These are phyloP conservation scores for Schizophyllum amplum DNA, from an alignment of 1,284 basidiomycete species.

Conservation along the genomic window DNA sequence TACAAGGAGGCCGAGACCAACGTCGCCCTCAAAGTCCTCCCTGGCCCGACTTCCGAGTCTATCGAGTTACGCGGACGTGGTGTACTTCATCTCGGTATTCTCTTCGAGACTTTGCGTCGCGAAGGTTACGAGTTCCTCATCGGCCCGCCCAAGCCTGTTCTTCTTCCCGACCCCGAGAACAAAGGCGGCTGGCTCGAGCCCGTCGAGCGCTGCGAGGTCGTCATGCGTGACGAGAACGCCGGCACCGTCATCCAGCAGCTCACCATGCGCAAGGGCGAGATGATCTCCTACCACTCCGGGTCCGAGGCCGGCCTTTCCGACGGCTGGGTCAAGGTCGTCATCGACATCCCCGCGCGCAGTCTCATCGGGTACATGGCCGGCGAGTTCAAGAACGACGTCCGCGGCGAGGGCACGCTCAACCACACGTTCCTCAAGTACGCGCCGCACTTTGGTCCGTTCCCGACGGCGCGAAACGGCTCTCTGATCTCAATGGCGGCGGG, in stretches of 20 bases:
- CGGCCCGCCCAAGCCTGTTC: conserved; percentile 38
- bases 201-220: conserved; percentile 33
- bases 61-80: conserved; percentile 40
- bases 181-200: conserved; percentile 29
- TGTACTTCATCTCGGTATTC: conserved; percentile 38
- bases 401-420: conserved; percentile 40
- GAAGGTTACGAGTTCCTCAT: conserved; percentile 38
- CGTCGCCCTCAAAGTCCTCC: conserved; percentile 37
- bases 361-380: conserved; percentile 42
- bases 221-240: conserved; percentile 35
- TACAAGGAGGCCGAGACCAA: conserved; percentile 41
- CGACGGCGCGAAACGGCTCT: conserved; percentile 36
- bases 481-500: conserved; percentile 36
- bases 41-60: conserved; percentile 38
- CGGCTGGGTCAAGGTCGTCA: conserved; percentile 35
- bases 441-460: conserved; percentile 30
- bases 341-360: conserved; percentile 37
- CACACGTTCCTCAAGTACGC: conserved; percentile 41
- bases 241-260: conserved; percentile 37
- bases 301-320: conserved; percentile 17
- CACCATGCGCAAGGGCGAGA: conserved; percentile 37
- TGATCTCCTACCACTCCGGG: conserved; percentile 28
- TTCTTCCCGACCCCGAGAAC: conserved; percentile 32
- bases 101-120: conserved; percentile 36
- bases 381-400: conserved; percentile 41